phyloP scores from a whole-genome alignment of 805 yeast genomes.

The Wickerhamiella occidentalis region DNA sequence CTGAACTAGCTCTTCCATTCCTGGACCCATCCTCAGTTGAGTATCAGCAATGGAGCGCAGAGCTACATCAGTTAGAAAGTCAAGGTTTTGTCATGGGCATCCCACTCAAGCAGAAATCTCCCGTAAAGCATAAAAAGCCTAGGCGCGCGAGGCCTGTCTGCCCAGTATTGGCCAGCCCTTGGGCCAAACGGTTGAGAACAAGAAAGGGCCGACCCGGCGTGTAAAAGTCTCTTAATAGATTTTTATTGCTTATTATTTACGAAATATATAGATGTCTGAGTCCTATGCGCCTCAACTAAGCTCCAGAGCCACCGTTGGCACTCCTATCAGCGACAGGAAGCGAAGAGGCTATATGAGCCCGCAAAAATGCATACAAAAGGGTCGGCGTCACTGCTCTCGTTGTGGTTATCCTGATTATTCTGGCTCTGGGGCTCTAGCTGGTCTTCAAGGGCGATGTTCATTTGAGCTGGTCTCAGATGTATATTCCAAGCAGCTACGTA shows the following conservation, averaged over 20 bases:
- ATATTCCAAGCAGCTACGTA: too few species aligned
- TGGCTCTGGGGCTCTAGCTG: constrained; percentile 19
- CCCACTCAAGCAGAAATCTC: not conserved
- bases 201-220: not conserved
- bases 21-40: not conserved
- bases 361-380: constrained; percentile 28
- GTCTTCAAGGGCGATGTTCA: constrained; percentile 15
- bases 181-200: not conserved
- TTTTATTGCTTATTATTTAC: not conserved
- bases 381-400: constrained; percentile 31
- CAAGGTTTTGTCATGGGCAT: not conserved
- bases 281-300: too few species aligned
- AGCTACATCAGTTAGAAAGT: not conserved
- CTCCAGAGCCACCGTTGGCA: too few species aligned
- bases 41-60: not conserved
- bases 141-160: not conserved
- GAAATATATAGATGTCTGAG: too few species aligned
- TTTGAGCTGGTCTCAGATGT: constrained; percentile 10
- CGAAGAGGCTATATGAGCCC: constrained; percentile 25
- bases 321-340: too few species aligned
- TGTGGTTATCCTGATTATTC: constrained; percentile 24
- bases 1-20: not conserved
- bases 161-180: not conserved
- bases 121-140: not conserved
- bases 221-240: not conserved